Percentiles rank a stretch among this genome's conserved stretches.
These are phyloP conservation scores for Solidago caesia DNA, from an alignment of 129 eudicot species.

Conservation along the genomic window DNA sequence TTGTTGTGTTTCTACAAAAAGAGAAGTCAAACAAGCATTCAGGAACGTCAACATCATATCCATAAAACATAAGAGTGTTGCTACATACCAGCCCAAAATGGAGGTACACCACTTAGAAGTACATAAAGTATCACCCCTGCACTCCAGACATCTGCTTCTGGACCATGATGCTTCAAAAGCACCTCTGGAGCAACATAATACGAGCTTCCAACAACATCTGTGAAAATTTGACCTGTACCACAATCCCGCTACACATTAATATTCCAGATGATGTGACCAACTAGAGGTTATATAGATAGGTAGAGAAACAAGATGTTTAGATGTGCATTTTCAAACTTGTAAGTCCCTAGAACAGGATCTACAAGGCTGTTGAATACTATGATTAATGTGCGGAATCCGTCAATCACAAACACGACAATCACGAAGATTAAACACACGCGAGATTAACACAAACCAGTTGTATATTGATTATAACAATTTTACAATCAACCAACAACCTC, in stretches of 20 bases:
- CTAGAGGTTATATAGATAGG: neutral
- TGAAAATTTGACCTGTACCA: constrained; percentile 71
- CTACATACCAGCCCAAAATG: constrained; percentile 82
- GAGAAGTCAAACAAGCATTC: neutral
- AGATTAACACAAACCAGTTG: too few relatives aligned
- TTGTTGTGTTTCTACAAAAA: constrained; percentile 79
- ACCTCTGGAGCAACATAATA: constrained; percentile 98
- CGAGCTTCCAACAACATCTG: constrained; percentile 94
- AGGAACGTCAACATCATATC: neutral
- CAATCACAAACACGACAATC: too few relatives aligned
- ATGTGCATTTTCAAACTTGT: constrained; percentile 7
- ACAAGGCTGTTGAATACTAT: too few relatives aligned
- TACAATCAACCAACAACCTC: too few relatives aligned
- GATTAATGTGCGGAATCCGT: too few relatives aligned
- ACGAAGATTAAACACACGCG: too few relatives aligned
- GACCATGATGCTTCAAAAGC: constrained; percentile 82
- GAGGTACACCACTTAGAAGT: constrained; percentile 92
- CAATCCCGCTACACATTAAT: neutral
- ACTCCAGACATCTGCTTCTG: constrained; percentile 94
- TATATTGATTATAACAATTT: too few relatives aligned
- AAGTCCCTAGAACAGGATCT: too few relatives aligned
- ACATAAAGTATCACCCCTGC: constrained; percentile 90
- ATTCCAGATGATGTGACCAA: neutral
- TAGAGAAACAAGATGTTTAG: neutral
- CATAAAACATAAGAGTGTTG: neutral